Evolutionary conservation across 495 filamentous ascomycete genomes (phyloP).

Genomic region (Penicillium angulare): DNA sequence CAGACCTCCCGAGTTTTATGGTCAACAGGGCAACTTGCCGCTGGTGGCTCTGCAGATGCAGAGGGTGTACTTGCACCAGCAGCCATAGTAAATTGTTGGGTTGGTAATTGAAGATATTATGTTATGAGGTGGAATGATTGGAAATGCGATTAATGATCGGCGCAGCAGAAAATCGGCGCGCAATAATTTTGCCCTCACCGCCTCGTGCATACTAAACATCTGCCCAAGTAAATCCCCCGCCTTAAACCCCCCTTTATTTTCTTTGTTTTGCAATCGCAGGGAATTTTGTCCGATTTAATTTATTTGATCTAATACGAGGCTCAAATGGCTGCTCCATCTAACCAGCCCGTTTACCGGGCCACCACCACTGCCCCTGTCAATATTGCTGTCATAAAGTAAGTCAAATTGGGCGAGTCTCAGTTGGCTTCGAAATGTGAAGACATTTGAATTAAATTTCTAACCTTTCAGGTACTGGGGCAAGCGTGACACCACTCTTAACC

Average conservation of each 20-base stretch:
- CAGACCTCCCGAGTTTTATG: conserved; percentile 81
- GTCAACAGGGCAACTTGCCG: conserved; percentile 75
- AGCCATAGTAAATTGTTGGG: conserved; percentile 32
- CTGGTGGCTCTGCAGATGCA: conserved; percentile 25
- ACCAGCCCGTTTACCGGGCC: conserved; percentile 69
- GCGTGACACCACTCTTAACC: conserved; percentile 85
- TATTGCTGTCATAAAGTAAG: conserved; percentile 97
- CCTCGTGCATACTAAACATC: conserved; percentile 13
- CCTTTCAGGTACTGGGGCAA: conserved; percentile 91
- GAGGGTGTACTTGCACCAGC: conserved; percentile 43
- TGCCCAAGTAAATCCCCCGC: neutral
- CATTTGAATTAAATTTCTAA: conserved; percentile 20
- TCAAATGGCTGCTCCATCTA: conserved; percentile 45
- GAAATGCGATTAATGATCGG: conserved; percentile 16
- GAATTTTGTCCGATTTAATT: neutral
- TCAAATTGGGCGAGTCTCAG: conserved; percentile 18
- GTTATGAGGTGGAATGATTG: conserved; percentile 5
- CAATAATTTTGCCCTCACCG: conserved; percentile 36
- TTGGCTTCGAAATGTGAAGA: conserved; percentile 11
- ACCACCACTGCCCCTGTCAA: conserved; percentile 97
- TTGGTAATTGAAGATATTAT: neutral
- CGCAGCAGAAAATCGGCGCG: conserved; percentile 13
- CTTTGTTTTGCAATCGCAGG: neutral
- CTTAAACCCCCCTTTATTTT: neutral
- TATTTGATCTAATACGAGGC: neutral